phyloP scores from a whole-genome alignment of 1,284 basidiomycete genomes.

The Trichosporon sp. region DNA sequence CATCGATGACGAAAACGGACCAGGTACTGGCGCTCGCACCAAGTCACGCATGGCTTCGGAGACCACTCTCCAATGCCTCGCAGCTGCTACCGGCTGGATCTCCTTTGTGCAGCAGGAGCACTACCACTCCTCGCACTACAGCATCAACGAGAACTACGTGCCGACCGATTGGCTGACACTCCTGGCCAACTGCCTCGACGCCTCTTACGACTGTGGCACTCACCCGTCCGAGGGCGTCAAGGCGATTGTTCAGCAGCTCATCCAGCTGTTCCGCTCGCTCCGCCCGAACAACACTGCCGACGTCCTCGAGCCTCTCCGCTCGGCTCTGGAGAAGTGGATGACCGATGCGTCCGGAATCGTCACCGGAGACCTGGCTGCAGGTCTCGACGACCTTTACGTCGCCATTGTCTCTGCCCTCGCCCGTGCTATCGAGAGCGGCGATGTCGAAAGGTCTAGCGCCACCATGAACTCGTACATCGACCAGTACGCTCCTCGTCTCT shows the following conservation, averaged over 20 bases:
- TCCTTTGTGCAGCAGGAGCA: constrained; percentile 36
- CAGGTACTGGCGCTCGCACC: constrained; percentile 15
- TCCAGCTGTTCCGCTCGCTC: constrained; percentile 34
- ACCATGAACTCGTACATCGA: constrained; percentile 43
- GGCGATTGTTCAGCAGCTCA: constrained; percentile 6
- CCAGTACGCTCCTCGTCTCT: constrained; percentile 46
- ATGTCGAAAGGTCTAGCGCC: constrained; percentile 32
- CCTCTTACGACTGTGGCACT: constrained; percentile 32
- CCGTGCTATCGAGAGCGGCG: constrained; percentile 33
- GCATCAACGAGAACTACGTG: constrained; percentile 46
- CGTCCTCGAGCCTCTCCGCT: constrained; percentile 31
- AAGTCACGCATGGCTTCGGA: constrained; percentile 33
- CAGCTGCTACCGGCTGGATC: constrained; percentile 38
- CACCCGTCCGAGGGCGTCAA: background rate
- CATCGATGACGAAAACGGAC: constrained; percentile 11
- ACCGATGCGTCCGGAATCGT: constrained; percentile 31
- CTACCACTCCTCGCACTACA: constrained; percentile 39
- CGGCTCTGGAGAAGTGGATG: constrained; percentile 39
- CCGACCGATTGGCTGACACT: constrained; percentile 48
- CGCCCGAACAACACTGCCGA: constrained; percentile 31
- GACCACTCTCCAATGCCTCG: constrained; percentile 49
- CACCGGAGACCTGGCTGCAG: constrained; percentile 13
- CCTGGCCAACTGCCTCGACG: constrained; percentile 36
- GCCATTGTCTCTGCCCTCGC: constrained; percentile 37
- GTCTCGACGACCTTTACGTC: constrained; percentile 48